Evolutionary conservation across 2,329 filamentous ascomycete genomes (phyloP).

Genomic region (Rutstroemia sp.): DNA sequence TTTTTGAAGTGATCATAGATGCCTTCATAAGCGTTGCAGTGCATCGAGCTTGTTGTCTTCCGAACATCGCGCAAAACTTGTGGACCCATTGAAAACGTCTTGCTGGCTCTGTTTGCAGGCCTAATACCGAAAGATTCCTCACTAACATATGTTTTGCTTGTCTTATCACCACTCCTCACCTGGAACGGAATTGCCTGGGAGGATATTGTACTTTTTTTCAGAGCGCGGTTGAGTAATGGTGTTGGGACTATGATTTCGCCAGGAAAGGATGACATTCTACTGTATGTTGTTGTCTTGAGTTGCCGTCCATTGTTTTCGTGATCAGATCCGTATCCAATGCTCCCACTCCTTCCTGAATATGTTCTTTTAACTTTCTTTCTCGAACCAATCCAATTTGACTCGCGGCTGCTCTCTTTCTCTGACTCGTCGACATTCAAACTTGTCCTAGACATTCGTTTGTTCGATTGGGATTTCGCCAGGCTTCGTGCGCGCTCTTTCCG

Average conservation of each 20-base stretch:
- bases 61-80: constrained; percentile 32
- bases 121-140: not conserved
- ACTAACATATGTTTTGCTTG: not conserved
- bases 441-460: not conserved
- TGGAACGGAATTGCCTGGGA: not conserved
- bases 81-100: constrained; percentile 14
- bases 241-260: constrained; percentile 29
- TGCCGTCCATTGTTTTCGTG: no score
- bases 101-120: constrained; percentile 8
- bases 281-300: not conserved
- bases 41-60: constrained; percentile 24
- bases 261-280: constrained; percentile 11
- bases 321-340: not conserved
- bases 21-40: constrained; percentile 36
- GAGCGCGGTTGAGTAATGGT: constrained; percentile 25
- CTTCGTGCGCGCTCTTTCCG: constrained; percentile 17
- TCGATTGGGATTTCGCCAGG: not conserved
- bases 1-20: constrained; percentile 39
- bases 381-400: constrained; percentile 1
- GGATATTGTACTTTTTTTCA: not conserved
- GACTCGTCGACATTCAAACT: not conserved
- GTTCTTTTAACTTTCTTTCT: constrained; percentile 25
- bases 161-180: not conserved
- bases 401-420: not conserved
- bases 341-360: constrained; percentile 21